Conservation (phyloP, 495 filamentous ascomycete species). For the Penicillium bialowiezense region DNA sequence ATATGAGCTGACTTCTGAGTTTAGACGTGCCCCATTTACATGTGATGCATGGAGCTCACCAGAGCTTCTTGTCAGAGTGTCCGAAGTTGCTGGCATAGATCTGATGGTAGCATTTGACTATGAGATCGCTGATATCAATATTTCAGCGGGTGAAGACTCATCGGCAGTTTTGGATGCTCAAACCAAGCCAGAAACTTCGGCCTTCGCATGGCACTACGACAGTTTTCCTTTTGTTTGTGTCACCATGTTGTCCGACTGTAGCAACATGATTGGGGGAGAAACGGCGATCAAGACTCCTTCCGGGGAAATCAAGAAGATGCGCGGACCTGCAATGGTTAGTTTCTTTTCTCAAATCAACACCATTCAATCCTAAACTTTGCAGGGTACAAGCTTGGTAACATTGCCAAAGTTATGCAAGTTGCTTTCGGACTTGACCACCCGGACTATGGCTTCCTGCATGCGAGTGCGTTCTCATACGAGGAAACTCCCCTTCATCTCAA, state of each 20-base stretch:
- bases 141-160: conserved; percentile 52
- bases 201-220: conserved; percentile 69
- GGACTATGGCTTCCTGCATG: conserved; percentile 20
- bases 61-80: conserved; percentile 57
- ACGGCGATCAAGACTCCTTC: conserved; percentile 58
- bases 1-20: neutral
- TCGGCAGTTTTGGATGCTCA: neutral
- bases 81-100: conserved; percentile 66
- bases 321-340: conserved; percentile 61
- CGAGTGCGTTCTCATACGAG: conserved; percentile 20
- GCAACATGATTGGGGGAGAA: conserved; percentile 67
- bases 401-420: conserved; percentile 23
- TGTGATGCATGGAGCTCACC: conserved; percentile 66
- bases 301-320: conserved; percentile 62
- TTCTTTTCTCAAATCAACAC: conserved; percentile 9
- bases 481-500: conserved; percentile 8
- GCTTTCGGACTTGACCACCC: conserved; percentile 21
- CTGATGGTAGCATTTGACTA: conserved; percentile 63
- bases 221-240: conserved; percentile 76
- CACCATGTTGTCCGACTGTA: conserved; percentile 68
- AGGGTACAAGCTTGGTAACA: conserved; percentile 23
- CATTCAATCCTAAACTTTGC: too few species aligned
- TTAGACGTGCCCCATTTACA: conserved; percentile 60
- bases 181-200: conserved; percentile 29
- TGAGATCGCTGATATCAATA: conserved; percentile 69